Base-by-base conservation (phyloP, 495 filamentous ascomycete genomes). In the Lentithecium fluviatile region DNA sequence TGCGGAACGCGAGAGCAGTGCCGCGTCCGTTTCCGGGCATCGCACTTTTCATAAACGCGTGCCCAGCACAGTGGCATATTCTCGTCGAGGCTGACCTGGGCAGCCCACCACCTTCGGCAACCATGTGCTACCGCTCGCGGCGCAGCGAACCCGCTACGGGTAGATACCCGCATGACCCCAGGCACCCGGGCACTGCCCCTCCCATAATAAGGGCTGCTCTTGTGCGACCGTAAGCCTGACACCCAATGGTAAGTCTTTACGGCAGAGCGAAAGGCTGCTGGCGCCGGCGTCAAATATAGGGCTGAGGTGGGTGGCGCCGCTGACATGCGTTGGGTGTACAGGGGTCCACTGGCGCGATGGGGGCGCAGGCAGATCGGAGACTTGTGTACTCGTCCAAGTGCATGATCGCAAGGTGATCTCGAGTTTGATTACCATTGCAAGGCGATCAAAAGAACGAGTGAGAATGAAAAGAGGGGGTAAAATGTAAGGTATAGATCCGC, bases 81-180 rank as follows among this genome's bases (percentile, higher is more conserved):
- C 55, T 48, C 43, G 45, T 58, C 55, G 55, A 58, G 55, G 55
- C 55, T 58, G 55, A 58, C 55, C 42, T 29, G n/a, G 52, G 52
- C 36, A 38, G 19, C 40, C 40, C 40, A 43, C 15, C n/a, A 4
- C 6, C 42, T 3, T 43, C 13, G 19, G 19, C 13, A 43, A 20
- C 40, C 19, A 15, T 43, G n/a, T n/a, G 40, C 40, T 43, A 20
- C 40, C 40, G 40, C 5, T 8, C 3, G 40, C 13, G 40, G 40
- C 40, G 40, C 15, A n/a, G 40, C 40, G 5, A 20, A 4, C 5
- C 40, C 13, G 40, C 40, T 20, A 43, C 40, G 40, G 40, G 40
- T 43, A 52, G 34, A 42, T 54, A 54, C 36, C 52, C 52, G 37
- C 52, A 54, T 34, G 6, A 20, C 13, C 6, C 4, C 40, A 43